Evolutionary conservation across 2,329 filamentous ascomycete genomes (phyloP), one percentile per base, ranked within the genome.

Genomic region (Aspergillus nomiae): DNA sequence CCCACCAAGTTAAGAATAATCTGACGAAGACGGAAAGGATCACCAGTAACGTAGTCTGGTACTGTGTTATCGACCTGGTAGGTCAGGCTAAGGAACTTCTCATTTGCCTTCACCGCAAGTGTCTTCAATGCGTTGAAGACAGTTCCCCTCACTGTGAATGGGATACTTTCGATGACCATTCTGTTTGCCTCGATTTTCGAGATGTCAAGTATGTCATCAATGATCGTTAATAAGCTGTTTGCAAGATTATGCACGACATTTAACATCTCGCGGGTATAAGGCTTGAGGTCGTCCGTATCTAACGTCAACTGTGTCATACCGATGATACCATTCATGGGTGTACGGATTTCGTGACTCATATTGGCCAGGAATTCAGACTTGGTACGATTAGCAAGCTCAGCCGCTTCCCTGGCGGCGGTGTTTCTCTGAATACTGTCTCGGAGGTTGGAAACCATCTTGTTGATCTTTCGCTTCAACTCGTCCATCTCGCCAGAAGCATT

Each of bases 401-500:
- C 95, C 54, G 94, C 94, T 79, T 98, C 94, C 78, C 95, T 91
- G 62, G 95, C 95, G 69, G 94, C 92, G 3, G 94, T 97, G 77
- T 98, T 99, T 76, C 93, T 89, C 77, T 98, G 94, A 70, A 99
- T 97, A 84, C 92, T 96, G 80, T 98, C 95, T 70, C 94, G 86
- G 66, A 99, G 82, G 75, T 96, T 97, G 76, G 92, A 95, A 59
- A 98, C 94, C 95, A 99, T 99, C 82, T 96, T 92, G 77, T 98
- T 99, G 85, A 99, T 98, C 84, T 98, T 98, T 73, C 94, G 89
- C 81, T 99, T 99, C 71, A 99, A 85, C 78, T 98, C 94, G 79
- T 98, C 95, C 95, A 99, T 98, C 79, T 99, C 95, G 67, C 95
- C 95, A 14, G 94, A 97, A 24, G 95, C 95, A 77, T 97, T 94